Conservation (phyloP, 768 basidiomycete species). For the Peribolospora kevripleyi region DNA sequence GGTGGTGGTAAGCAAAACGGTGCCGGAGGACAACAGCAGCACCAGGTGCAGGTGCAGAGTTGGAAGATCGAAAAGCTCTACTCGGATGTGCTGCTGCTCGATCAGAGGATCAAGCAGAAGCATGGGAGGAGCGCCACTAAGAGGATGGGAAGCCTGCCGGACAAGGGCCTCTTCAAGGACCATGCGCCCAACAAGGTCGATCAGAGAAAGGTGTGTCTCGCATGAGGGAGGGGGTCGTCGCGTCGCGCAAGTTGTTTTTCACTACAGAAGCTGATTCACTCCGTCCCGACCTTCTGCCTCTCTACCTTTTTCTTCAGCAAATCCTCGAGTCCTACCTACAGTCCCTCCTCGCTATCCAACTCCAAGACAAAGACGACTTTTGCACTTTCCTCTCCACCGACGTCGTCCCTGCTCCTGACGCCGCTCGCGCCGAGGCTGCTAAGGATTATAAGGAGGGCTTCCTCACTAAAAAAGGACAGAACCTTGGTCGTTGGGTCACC, state of each 20-base stretch:
- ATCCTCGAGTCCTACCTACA: slow-evolving; percentile 61
- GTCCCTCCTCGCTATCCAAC: slow-evolving; percentile 49
- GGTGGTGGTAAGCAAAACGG: slow-evolving; percentile 24
- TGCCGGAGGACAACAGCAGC: slow-evolving; percentile 29
- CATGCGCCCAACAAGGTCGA: slow-evolving; percentile 91
- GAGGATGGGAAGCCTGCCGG: slow-evolving; percentile 56
- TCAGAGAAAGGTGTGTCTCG: slow-evolving; percentile 55
- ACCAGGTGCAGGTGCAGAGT: slow-evolving; percentile 24
- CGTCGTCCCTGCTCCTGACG: slow-evolving; percentile 45
- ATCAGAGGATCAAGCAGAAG: slow-evolving; percentile 41
- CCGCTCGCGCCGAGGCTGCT: slow-evolving; percentile 47
- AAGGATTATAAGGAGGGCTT: slow-evolving; percentile 49
- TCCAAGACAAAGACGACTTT: slow-evolving; percentile 70
- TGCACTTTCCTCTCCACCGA: slow-evolving; percentile 83
- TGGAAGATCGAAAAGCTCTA: slow-evolving; percentile 76
- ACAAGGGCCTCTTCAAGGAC: slow-evolving; percentile 85
- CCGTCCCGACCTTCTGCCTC: neutral
- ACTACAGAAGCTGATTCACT: neutral
- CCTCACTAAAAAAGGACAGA: slow-evolving; percentile 74
- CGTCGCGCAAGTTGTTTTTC: neutral
- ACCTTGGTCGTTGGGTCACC: slow-evolving; percentile 85
- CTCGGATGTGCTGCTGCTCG: slow-evolving; percentile 70
- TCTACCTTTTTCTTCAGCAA: neutral
- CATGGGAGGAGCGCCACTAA: slow-evolving; percentile 33
- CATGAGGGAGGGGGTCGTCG: too few relatives aligned